Conservation (phyloP, 257 asterid species). For the Ilex asprella region DNA sequence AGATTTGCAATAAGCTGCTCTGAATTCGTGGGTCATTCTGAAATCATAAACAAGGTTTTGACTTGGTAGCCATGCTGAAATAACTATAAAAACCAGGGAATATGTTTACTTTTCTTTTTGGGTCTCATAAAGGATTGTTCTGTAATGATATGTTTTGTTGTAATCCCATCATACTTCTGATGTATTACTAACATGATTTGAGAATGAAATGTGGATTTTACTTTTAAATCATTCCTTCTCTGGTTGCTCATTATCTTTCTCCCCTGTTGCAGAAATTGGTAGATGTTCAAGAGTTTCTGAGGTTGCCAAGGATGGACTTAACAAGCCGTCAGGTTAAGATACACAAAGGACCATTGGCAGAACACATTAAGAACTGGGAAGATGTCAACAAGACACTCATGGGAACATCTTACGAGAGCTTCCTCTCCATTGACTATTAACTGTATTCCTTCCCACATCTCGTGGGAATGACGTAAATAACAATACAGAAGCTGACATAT, state of each 20-base stretch:
- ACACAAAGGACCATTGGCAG: slow-evolving; percentile 68
- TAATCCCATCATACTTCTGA: too few species aligned
- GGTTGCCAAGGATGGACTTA: slow-evolving; percentile 56
- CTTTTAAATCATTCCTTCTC: neutral
- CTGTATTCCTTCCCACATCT: slow-evolving; percentile 3
- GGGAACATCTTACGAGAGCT: slow-evolving; percentile 68
- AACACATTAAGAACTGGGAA: slow-evolving; percentile 76
- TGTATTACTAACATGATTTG: too few species aligned
- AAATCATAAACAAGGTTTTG: too few species aligned
- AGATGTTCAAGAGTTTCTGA: slow-evolving; percentile 63
- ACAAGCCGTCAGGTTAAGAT: slow-evolving; percentile 85
- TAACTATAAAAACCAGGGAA: too few species aligned
- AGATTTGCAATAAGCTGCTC: slow-evolving; percentile 14
- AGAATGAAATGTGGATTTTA: too few species aligned
- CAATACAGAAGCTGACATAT: slow-evolving; percentile 1
- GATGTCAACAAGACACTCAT: slow-evolving; percentile 50
- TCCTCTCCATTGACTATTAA: slow-evolving; percentile 57
- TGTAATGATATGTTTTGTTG: too few species aligned
- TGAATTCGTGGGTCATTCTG: neutral
- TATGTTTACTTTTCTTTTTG: too few species aligned
- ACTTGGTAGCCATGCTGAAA: too few species aligned
- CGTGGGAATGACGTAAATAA: slow-evolving; percentile 3
- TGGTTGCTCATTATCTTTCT: neutral
- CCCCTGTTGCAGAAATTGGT: slow-evolving; percentile 51
- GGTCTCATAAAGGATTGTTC: too few species aligned